Evolutionary conservation across 805 yeast genomes (phyloP), one percentile per base, ranked within the genome.

Genomic region (Kuraishia capsulata): DNA sequence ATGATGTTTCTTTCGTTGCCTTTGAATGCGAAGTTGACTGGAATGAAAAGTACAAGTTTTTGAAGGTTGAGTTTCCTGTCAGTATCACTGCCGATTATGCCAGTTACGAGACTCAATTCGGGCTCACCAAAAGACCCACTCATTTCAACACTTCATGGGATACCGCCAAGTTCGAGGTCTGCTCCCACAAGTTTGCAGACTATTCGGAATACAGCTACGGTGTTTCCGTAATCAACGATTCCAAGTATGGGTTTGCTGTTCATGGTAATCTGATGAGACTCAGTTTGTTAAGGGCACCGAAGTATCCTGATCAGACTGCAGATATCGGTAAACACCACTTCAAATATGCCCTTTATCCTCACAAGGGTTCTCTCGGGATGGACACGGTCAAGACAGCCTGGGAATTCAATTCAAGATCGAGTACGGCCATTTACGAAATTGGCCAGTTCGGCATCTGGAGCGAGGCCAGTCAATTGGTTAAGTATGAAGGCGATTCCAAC

Each of bases 141-240:
- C 97, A 90, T 59, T 90, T 69, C 64, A 92, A 90, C 56, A 90
- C 98, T 1, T 67, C 86, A 1, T 90, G 97, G 97, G 98, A 90
- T 52, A 81, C 82, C 25, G 97, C 97, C 41, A 89, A 88, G 57
- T 90, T 90, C 58, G 98, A 90, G 61, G 96, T 88, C 9, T 85
- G 96, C 52, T 87, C 83, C 52, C 98, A 92, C 59, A 85, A 85
- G 53, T 90, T 86, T 62, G 90, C 94, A 49, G 98, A 90, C 56
- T 78, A 84, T 50, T 82, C 95, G 20, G 97, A 87, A 52, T 75
- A 67, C 57, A 75, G 73, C 44, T 89, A 86, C 52, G 98, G 98
- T 53, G 95, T 88, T 10, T 71, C 94, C 0, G 62, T 90, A 14
- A 55, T 90, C 51, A 90, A 89, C 56, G 80, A 87, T 59, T 73